These are phyloP conservation scores for Calonectria hawksworthii DNA, from an alignment of 2,329 filamentous ascomycete genomes.

Conservation along the genomic window DNA sequence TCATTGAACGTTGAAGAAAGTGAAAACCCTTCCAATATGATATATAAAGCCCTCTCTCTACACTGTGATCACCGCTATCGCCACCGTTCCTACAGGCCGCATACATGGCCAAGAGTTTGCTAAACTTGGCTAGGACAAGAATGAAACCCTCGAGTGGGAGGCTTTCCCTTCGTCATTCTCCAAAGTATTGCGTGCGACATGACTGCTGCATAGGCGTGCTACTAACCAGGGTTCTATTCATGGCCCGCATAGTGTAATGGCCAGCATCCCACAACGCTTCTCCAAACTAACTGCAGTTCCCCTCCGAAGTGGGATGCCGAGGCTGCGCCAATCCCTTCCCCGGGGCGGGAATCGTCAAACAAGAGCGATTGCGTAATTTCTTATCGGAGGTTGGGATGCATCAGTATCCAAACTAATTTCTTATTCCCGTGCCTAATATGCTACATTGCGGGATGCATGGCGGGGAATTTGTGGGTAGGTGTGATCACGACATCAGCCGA, in stretches of 20 bases:
- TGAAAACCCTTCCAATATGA: not conserved
- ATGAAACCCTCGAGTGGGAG: constrained; percentile 13
- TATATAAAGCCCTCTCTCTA: constrained; percentile 1
- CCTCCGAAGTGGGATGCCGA: constrained; percentile 20
- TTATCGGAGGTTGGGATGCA: constrained; percentile 4
- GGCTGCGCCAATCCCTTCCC: not conserved
- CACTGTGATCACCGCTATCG: not conserved
- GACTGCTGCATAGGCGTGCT: not conserved
- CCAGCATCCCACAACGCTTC: constrained; percentile 1
- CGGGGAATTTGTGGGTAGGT: constrained; percentile 26
- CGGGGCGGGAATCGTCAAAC: not conserved
- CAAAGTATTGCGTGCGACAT: constrained; percentile 14
- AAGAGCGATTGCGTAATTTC: constrained; percentile 7
- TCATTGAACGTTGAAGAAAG: not conserved
- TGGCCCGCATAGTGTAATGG: not conserved
- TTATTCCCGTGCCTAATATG: constrained; percentile 16
- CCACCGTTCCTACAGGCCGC: not conserved
- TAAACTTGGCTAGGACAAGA: constrained; percentile 3
- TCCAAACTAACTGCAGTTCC: not conserved
- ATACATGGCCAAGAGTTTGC: not conserved
- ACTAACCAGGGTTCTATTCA: not conserved
- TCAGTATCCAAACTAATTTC: not conserved
- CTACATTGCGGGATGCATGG: not conserved
- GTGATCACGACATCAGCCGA: constrained; percentile 27
- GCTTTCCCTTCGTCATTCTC: not conserved